Evolutionary conservation across 805 yeast species (phyloP), one percentile per base, ranked within the genome.

Genomic region (Cephaloascus fragrans): DNA sequence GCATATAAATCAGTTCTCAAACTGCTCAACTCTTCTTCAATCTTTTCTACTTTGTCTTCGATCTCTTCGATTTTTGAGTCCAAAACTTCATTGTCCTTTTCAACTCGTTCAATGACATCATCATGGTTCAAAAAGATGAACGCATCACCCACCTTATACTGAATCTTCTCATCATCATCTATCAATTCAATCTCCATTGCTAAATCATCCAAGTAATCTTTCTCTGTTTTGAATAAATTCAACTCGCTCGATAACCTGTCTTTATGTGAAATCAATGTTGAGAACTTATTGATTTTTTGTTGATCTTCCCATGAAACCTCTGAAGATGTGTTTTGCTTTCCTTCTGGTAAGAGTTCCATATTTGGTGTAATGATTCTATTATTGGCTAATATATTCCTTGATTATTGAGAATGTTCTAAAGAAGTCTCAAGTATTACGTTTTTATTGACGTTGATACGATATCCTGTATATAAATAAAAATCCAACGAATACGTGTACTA

Each of bases 191-290:
- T 68, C 53, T 90, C 98, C 52, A 86, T 52, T 4, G 84, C 67
- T 26, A 87, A 79, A 53, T 90, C 97, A 48, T 87, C 96, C 23
- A 90, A 62, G 50, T 85, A 86, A 52, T 88, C 97, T 48, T 87
- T 85, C 50, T 87, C 95, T 43, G 75, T 73, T 47, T 70, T 65
- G 44, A 69, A 64, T 39, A 61, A 60, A 17, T 64, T 61, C 28
- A 83, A 62, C 37, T 69, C 69, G 16, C 60, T 70, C 26, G 70
- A 64, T 12, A 79, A 55, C 16, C 69, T 68, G 46, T 84, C 87
- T 47, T 81, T 79, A 43, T 80, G 77, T 46, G 79, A 67, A 43
- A 88, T 85, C 44, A 88, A 67, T 35, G 88, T 83, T 14, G 96
- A 85, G 55, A 93, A 90, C 55, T 77, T 77, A 60, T 90, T 93